These are phyloP conservation scores for Paramecium primaurelia DNA, from an alignment of 73 alveolate species.

Conservation along the genomic window DNA sequence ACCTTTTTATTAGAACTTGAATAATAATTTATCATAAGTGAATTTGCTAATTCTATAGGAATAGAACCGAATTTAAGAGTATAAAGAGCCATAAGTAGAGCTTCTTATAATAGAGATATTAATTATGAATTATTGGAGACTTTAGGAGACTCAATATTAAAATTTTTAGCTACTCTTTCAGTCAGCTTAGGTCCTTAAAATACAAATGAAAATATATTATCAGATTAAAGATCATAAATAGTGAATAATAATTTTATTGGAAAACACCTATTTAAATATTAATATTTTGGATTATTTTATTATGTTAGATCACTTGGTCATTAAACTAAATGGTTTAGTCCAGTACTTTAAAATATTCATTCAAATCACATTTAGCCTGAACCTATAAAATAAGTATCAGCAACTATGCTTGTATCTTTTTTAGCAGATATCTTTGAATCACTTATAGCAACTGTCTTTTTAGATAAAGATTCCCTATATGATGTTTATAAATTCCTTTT, in stretches of 20 bases:
- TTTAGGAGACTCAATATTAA: conserved; percentile 16
- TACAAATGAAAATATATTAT: background rate
- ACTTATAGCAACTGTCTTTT: background rate
- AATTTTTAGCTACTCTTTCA: background rate
- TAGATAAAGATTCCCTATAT: background rate
- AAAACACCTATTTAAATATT: background rate
- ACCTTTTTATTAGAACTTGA: background rate
- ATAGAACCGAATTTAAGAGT: background rate
- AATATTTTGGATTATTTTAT: background rate
- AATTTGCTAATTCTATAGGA: background rate
- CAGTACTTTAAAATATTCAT: background rate
- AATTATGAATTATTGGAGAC: conserved; percentile 12
- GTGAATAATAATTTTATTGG: background rate
- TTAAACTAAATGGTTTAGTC: conserved; percentile 20
- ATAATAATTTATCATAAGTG: background rate
- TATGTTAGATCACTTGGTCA: background rate
- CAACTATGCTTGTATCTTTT: background rate
- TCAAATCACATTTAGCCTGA: background rate
- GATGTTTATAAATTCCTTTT: background rate
- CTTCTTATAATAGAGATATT: background rate
- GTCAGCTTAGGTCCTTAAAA: background rate
- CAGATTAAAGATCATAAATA: background rate
- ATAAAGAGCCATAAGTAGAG: background rate
- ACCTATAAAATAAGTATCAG: background rate
- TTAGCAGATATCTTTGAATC: conserved; percentile 26